phyloP scores from a whole-genome alignment of 768 basidiomycete species.

The Lentinula edodes region DNA sequence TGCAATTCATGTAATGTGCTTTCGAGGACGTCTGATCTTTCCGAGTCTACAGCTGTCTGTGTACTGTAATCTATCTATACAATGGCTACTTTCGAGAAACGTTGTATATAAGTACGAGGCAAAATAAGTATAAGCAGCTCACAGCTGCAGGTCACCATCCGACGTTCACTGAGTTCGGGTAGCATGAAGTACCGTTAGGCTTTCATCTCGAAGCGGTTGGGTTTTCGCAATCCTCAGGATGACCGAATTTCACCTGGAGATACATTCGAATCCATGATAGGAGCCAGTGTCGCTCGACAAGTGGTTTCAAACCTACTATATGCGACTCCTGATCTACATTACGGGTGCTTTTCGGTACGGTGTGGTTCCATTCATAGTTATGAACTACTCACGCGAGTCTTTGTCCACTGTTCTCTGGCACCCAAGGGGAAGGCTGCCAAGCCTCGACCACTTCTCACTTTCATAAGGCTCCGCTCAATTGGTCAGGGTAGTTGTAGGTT shows the following conservation, averaged over 20 bases:
- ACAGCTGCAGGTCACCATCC: no score
- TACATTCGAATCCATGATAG: slow-evolving; percentile 42
- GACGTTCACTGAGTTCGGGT: background rate
- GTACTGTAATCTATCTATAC: no score
- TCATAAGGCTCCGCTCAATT: background rate
- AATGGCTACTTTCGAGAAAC: no score
- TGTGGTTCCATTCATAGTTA: no score
- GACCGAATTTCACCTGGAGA: slow-evolving; percentile 17
- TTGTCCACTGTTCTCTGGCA: background rate
- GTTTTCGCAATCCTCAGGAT: slow-evolving; percentile 15
- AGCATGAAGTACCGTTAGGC: background rate
- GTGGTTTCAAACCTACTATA: slow-evolving; percentile 34
- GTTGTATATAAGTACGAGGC: no score
- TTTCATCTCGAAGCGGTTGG: slow-evolving; percentile 23
- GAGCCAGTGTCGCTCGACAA: slow-evolving; percentile 29
- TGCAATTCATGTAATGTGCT: no score
- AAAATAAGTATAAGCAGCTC: no score
- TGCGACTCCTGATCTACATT: slow-evolving; percentile 28
- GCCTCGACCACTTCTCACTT: background rate
- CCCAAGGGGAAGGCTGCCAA: background rate
- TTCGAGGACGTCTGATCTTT: no score
- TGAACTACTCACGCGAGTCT: background rate
- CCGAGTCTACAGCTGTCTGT: no score
- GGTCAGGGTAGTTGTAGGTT: background rate
- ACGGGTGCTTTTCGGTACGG: slow-evolving; percentile 21